Conservation (phyloP, 2,329 filamentous ascomycete genomes). For the Fusarium miscanthi region DNA sequence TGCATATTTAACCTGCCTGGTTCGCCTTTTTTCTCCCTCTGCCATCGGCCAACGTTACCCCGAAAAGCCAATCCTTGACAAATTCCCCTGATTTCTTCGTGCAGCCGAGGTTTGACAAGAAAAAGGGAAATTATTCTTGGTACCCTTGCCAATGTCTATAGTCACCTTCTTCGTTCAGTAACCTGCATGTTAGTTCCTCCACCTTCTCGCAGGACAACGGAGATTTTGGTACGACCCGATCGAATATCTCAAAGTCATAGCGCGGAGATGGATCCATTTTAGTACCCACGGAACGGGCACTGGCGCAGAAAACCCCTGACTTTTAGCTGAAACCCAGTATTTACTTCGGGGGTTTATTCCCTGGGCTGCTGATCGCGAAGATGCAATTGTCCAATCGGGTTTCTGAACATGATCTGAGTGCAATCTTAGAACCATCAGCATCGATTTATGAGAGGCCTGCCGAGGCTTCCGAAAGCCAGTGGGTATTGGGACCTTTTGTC, state of each 20-base stretch:
- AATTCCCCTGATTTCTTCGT: neutral
- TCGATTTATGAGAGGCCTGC: neutral
- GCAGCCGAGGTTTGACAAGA: neutral
- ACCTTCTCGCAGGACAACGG: neutral
- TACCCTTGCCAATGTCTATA: neutral
- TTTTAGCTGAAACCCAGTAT: neutral
- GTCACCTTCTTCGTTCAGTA: neutral
- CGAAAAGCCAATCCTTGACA: neutral
- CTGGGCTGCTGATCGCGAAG: neutral
- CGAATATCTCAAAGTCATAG: slow-evolving; percentile 4
- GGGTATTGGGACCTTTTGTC: neutral
- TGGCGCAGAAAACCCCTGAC: neutral
- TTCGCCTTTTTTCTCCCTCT: neutral
- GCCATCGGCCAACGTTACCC: neutral
- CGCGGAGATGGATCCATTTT: slow-evolving; percentile 2
- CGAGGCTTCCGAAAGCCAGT: slow-evolving; percentile 3
- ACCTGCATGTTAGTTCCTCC: neutral
- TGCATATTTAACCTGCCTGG: slow-evolving; percentile 31
- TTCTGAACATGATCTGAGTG: neutral
- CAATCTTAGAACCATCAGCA: neutral
- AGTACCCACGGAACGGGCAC: neutral
- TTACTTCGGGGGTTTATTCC: neutral
- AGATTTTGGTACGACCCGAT: neutral
- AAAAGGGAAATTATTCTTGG: neutral
- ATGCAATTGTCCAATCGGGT: neutral